These are phyloP conservation scores for Closterium sp. DNA, from an alignment of 139 green algal species.

Conservation along the genomic window DNA sequence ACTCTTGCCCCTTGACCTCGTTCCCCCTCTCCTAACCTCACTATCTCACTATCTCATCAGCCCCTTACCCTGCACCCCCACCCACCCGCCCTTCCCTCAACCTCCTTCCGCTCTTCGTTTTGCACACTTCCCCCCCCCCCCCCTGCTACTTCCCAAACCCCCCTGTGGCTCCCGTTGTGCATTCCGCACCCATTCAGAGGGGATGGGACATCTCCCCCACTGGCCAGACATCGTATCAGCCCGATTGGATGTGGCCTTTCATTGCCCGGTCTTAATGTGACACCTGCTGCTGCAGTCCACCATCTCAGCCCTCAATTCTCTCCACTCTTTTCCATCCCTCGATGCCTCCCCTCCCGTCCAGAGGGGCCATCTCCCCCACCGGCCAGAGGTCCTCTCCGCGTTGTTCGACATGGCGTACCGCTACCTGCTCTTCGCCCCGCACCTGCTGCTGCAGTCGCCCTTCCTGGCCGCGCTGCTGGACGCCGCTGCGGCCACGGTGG, in stretches of 20 bases:
- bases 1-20: too few relatives aligned
- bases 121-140: background rate
- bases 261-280: too few relatives aligned
- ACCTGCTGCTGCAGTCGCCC: conserved; percentile 48
- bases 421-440: conserved; percentile 67
- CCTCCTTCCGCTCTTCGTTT: background rate
- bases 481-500: conserved; percentile 35
- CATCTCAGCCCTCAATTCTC: background rate
- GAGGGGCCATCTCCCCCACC: conserved; percentile 11
- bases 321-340: background rate
- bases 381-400: conserved; percentile 55
- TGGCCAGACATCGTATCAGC: too few relatives aligned
- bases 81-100: too few relatives aligned
- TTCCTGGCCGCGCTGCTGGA: conserved; percentile 49
- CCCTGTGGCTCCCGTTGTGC: background rate
- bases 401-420: conserved; percentile 62
- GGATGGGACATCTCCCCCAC: background rate
- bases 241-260: too few relatives aligned
- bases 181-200: too few relatives aligned
- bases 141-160: background rate
- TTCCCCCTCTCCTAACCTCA: too few relatives aligned
- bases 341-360: background rate
- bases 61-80: too few relatives aligned
- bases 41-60: too few relatives aligned
- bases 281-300: too few relatives aligned